A percentile compares a stretch with the other conserved stretches of the same genome.
Evolutionary conservation across 1,284 basidiomycete genomes (phyloP).

Genomic region (Ustilago shanxiensis): DNA sequence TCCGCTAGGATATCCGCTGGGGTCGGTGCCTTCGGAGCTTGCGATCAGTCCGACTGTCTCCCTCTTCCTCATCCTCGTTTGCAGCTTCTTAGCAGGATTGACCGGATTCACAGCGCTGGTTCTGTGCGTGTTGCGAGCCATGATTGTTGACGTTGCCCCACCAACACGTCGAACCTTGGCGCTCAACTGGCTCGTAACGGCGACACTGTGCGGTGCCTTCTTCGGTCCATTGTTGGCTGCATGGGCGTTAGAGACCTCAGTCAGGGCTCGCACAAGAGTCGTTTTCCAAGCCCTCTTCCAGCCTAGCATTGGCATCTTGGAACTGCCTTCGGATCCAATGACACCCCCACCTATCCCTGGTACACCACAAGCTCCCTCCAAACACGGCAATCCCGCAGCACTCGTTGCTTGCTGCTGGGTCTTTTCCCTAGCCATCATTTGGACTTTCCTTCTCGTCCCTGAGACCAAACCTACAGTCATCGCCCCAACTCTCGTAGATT

Average conservation of each 20-base stretch:
- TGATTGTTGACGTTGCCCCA: constrained; percentile 46
- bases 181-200: constrained; percentile 48
- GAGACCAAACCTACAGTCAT: constrained; percentile 36
- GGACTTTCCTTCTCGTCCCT: constrained; percentile 34
- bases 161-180: constrained; percentile 37
- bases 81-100: constrained; percentile 42
- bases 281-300: not conserved
- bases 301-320: constrained; percentile 2
- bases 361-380: constrained; percentile 22
- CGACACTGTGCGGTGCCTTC: constrained; percentile 43
- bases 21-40: constrained; percentile 32
- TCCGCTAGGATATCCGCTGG: constrained; percentile 46
- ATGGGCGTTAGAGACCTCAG: constrained; percentile 40
- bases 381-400: constrained; percentile 50
- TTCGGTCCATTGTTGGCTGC: constrained; percentile 45
- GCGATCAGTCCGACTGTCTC: constrained; percentile 36
- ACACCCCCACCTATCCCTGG: constrained; percentile 31
- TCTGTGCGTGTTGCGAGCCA: constrained; percentile 41
- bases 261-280: constrained; percentile 17
- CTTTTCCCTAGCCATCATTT: constrained; percentile 38
- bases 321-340: constrained; percentile 34
- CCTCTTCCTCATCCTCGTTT: constrained; percentile 34
- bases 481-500: not conserved
- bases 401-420: constrained; percentile 39
- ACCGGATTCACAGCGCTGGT: constrained; percentile 41